Evolutionary conservation across 2,329 filamentous ascomycete species (phyloP).

Genomic region (Malbranchea cinnamomea): DNA sequence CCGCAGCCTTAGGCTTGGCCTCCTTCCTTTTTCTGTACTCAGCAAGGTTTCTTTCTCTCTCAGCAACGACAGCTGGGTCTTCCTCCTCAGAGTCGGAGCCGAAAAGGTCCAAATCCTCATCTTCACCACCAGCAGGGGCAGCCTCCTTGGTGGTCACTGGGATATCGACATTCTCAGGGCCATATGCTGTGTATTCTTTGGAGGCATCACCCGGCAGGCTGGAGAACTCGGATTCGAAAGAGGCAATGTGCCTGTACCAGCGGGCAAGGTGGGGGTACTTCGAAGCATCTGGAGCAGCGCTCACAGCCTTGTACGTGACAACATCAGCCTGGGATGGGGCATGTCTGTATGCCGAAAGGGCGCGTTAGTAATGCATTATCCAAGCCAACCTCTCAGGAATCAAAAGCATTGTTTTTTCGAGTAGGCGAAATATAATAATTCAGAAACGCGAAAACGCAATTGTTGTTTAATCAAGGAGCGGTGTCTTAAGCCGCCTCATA

Average conservation of each 20-base stretch:
- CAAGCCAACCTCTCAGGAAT: no score
- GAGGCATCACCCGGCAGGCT: slow-evolving; percentile 80
- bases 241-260: slow-evolving; percentile 98
- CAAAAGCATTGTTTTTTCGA: slow-evolving; percentile 11
- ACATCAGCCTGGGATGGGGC: slow-evolving; percentile 87
- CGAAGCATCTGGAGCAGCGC: slow-evolving; percentile 55
- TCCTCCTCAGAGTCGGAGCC: slow-evolving; percentile 89
- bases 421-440: slow-evolving; percentile 21
- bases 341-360: slow-evolving; percentile 38
- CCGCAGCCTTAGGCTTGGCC: slow-evolving; percentile 74
- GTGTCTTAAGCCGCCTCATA: slow-evolving; percentile 88
- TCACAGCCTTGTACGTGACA: slow-evolving; percentile 82
- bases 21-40: slow-evolving; percentile 98
- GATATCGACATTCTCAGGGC: slow-evolving; percentile 64
- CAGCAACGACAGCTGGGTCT: slow-evolving; percentile 66
- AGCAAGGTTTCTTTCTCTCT: slow-evolving; percentile 79
- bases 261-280: slow-evolving; percentile 91
- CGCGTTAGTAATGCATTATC: no score
- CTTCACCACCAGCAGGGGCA: slow-evolving; percentile 53
- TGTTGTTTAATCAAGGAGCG: slow-evolving; percentile 65
- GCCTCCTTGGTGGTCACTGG: slow-evolving; percentile 79
- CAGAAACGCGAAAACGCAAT: slow-evolving; percentile 60
- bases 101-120: slow-evolving; percentile 86
- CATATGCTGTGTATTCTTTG: slow-evolving; percentile 80
- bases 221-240: slow-evolving; percentile 84